Evolutionary conservation across 1,139 yeast genomes (phyloP), one percentile per base, ranked within the genome.

Genomic region (Suhomyces chickasaworum): DNA sequence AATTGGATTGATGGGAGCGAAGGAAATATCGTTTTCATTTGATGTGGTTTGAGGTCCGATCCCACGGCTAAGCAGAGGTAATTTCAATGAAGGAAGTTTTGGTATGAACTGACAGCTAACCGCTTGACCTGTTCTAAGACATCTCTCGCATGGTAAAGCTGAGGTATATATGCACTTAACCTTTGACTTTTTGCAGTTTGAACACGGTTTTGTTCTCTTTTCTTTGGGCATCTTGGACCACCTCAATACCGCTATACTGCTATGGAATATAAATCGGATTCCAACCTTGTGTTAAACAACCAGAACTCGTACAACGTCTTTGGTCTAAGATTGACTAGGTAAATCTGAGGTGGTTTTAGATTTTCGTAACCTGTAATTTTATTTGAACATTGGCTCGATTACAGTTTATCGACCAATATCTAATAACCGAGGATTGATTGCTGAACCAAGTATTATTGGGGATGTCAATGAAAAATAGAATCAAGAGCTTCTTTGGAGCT

Each of bases 181-280:
- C 64, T 84, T 84, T 27, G 86, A 76, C 58, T 74, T 72, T 49
- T 86, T 78, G 59, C 90, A 84, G 57, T 75, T 75, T 18, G 80
- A 70, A 58, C 90, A 84, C 5, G 89, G 89, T 57, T 80, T 83
- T 10, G 80, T 75, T 44, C 80, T 54, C 50, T 71, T 73, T 55
- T 73, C 79, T 49, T 69, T 64, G 22, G 71, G 68, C 77, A 72
- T 71, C 6, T 27, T 21, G 20, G 8, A 13, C 32, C 15, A 15
- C 7, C 7, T n/a, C n/a, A n/a, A 7, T 5, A 29, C 17, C 8
- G 6, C 10, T n/a, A 13, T 13, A 7, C 16, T 29, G 4, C 17
- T 3, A n/a, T 13, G 9, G 17, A 29, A 13, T n/a, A 17, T 9
- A n/a, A 29, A 29, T 6, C 3, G 9, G 17, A 29, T 13, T 29